These are phyloP conservation scores for Tylopilus vinaceipallidus DNA, from an alignment of 768 basidiomycete species.

Conservation along the genomic window DNA sequence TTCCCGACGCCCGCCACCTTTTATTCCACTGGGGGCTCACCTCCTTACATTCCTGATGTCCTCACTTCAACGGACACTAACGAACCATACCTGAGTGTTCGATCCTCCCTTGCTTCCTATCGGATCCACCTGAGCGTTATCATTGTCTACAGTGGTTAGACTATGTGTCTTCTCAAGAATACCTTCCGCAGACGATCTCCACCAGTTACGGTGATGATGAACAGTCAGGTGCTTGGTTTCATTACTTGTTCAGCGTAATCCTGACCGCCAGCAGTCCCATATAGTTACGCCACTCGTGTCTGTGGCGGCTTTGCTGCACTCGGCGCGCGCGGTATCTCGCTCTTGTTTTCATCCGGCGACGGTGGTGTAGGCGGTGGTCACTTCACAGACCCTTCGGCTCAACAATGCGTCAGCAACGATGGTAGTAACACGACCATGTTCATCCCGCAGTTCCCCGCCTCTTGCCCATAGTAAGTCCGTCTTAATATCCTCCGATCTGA, in stretches of 20 bases:
- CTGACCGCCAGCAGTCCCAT: constrained; percentile 47
- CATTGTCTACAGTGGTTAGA: constrained; percentile 54
- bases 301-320: constrained; percentile 66
- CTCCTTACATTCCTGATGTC: constrained; percentile 54
- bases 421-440: constrained; percentile 56
- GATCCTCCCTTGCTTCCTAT: constrained; percentile 10
- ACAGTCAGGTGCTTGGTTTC: constrained; percentile 48
- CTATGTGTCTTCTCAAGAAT: constrained; percentile 45
- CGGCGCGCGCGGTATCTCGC: constrained; percentile 62
- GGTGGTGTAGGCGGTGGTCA: constrained; percentile 66
- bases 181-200: constrained; percentile 59
- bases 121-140: neutral
- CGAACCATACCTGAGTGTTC: constrained; percentile 47
- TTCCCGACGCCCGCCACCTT: constrained; percentile 59
- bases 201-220: constrained; percentile 75
- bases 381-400: constrained; percentile 47
- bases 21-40: constrained; percentile 59
- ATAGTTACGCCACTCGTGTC: constrained; percentile 52
- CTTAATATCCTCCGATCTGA: neutral
- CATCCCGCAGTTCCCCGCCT: constrained; percentile 58
- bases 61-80: constrained; percentile 41
- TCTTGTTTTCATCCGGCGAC: constrained; percentile 68
- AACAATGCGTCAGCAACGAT: constrained; percentile 57
- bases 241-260: neutral
- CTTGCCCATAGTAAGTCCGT: constrained; percentile 49